These are phyloP conservation scores for Emmonsiellopsis sp. DNA, from an alignment of 2,329 filamentous ascomycete genomes.

Conservation along the genomic window DNA sequence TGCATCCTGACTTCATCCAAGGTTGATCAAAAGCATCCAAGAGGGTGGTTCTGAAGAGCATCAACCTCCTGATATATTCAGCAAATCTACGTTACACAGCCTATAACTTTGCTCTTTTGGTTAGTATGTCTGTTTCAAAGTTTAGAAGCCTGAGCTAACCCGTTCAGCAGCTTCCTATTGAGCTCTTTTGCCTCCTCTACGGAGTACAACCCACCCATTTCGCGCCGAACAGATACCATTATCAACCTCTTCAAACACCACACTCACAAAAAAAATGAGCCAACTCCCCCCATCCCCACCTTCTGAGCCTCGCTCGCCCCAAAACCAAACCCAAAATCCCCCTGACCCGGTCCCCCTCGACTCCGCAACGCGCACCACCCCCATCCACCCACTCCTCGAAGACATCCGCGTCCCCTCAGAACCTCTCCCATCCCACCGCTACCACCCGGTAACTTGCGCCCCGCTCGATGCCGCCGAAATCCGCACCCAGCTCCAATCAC, in stretches of 20 bases:
- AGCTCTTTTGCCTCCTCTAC: too few species aligned
- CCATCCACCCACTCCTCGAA: slow-evolving; percentile 31
- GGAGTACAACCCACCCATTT: too few species aligned
- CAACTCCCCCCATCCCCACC: slow-evolving; percentile 28
- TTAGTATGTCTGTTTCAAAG: too few species aligned
- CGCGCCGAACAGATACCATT: not conserved
- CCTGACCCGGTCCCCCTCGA: slow-evolving; percentile 23
- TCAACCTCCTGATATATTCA: not conserved
- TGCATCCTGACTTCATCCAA: not conserved
- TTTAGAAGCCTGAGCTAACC: too few species aligned
- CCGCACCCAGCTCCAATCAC: slow-evolving; percentile 22
- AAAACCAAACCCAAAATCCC: not conserved
- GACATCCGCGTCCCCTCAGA: slow-evolving; percentile 31
- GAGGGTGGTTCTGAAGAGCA: not conserved
- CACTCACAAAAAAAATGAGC: slow-evolving; percentile 16
- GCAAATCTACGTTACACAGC: not conserved
- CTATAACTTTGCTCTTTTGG: too few species aligned
- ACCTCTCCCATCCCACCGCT: slow-evolving; percentile 24
- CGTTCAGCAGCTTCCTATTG: too few species aligned
- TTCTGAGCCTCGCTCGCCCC: slow-evolving; percentile 19
- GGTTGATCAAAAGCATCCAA: too few species aligned
- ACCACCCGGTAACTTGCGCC: slow-evolving; percentile 31
- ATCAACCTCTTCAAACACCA: not conserved
- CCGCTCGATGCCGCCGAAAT: slow-evolving; percentile 24
- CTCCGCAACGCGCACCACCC: slow-evolving; percentile 26